Conservation (phyloP, 164 flowering plant genomes). For the Liquidambar formosana region DNA sequence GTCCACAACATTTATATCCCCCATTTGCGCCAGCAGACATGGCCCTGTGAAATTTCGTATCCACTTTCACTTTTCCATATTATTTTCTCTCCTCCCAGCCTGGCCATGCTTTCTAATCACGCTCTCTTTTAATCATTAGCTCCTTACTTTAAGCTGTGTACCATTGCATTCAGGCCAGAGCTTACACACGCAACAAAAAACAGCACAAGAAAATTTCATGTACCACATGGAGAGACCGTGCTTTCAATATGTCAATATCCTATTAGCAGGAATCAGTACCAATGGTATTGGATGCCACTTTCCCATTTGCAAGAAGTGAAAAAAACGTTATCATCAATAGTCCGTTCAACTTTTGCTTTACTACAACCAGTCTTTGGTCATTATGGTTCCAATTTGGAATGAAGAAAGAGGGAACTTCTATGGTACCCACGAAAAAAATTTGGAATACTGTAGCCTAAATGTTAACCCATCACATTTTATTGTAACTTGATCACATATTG, state of each 20-base stretch:
- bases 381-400: constrained; percentile 6
- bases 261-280: constrained; percentile 15
- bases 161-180: constrained; percentile 1
- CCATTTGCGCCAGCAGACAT: too few relatives aligned
- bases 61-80: too few relatives aligned
- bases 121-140: too few relatives aligned
- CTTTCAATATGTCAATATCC: constrained; percentile 12
- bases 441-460: too few relatives aligned
- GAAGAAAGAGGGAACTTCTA: too few relatives aligned
- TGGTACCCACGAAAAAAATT: too few relatives aligned
- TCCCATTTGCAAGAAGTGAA: constrained; percentile 2
- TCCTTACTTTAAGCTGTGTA: background rate
- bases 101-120: too few relatives aligned
- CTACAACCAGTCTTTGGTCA: constrained; percentile 1
- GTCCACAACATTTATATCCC: too few relatives aligned
- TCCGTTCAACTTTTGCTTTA: constrained; percentile 7
- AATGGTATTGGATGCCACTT: constrained; percentile 15
- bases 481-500: too few relatives aligned
- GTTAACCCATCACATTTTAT: too few relatives aligned
- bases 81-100: too few relatives aligned
- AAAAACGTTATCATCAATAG: constrained; percentile 7
- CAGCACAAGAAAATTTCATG: background rate
- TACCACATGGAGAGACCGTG: background rate
- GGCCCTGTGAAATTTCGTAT: too few relatives aligned
- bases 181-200: background rate